phyloP scores from a whole-genome alignment of 2,329 filamentous ascomycete genomes.

The Pseudogymnoascus pannorum region DNA sequence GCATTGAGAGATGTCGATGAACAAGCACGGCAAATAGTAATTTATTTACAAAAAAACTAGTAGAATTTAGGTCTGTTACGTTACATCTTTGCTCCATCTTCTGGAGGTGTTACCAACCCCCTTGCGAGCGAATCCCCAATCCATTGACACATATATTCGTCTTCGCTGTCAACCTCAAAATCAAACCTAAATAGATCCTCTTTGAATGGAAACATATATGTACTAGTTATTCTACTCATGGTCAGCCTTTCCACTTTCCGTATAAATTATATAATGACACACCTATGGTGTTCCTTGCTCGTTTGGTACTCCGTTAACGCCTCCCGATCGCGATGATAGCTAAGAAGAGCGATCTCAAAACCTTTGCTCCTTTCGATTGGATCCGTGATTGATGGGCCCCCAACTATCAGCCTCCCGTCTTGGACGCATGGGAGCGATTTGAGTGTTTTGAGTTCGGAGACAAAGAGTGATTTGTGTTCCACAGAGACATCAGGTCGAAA shows the following conservation, averaged over 20 bases:
- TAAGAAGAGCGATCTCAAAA: constrained; percentile 19
- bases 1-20: background rate
- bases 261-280: constrained; percentile 1
- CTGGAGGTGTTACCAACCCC: background rate
- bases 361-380: constrained; percentile 19
- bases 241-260: constrained; percentile 4
- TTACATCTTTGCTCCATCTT: background rate
- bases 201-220: constrained; percentile 18
- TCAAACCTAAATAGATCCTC: constrained; percentile 20
- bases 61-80: too few species aligned
- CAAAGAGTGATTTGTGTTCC: constrained; percentile 15
- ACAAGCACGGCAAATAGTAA: background rate
- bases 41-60: too few species aligned
- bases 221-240: constrained; percentile 13
- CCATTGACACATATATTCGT: constrained; percentile 15
- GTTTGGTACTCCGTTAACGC: constrained; percentile 19
- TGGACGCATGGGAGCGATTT: constrained; percentile 17
- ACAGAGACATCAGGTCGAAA: constrained; percentile 14
- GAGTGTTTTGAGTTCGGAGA: constrained; percentile 16
- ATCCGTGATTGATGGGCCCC: constrained; percentile 18
- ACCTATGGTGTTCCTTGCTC: constrained; percentile 18
- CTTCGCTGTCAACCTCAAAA: constrained; percentile 18
- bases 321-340: constrained; percentile 16
- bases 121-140: background rate
- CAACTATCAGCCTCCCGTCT: constrained; percentile 17